phyloP scores from a whole-genome alignment of 805 yeast genomes.

The Yarrowia bubula region DNA sequence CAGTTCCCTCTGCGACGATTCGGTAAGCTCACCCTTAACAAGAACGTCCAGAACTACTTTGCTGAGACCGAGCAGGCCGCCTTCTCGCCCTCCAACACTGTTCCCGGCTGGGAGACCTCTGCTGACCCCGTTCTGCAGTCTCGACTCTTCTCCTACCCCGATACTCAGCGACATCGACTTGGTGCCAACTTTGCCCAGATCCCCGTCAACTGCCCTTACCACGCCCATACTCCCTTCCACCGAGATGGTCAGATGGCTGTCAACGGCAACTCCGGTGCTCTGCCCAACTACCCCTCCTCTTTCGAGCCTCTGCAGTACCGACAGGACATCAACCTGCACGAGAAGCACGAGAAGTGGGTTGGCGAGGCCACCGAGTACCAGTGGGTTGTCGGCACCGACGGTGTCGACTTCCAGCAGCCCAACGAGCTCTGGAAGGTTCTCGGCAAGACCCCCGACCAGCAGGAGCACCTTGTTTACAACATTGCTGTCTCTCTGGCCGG shows the following conservation, averaged over 20 bases:
- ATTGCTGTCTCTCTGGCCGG: slow-evolving; percentile 65
- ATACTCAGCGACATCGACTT: slow-evolving; percentile 74
- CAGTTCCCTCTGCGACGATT: slow-evolving; percentile 55
- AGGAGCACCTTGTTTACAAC: slow-evolving; percentile 77
- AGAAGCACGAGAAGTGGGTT: slow-evolving; percentile 74
- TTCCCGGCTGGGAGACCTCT: slow-evolving; percentile 72
- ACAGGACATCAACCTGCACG: slow-evolving; percentile 34
- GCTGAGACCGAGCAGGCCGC: slow-evolving; percentile 57
- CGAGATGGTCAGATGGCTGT: slow-evolving; percentile 63
- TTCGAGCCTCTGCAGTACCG: slow-evolving; percentile 40
- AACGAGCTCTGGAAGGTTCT: slow-evolving; percentile 73
- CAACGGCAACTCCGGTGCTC: slow-evolving; percentile 48
- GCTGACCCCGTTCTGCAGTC: slow-evolving; percentile 78
- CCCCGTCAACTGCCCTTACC: slow-evolving; percentile 65
- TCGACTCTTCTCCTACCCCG: slow-evolving; percentile 71
- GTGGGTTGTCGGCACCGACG: slow-evolving; percentile 69
- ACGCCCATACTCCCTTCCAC: slow-evolving; percentile 45
- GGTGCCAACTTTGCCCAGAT: slow-evolving; percentile 66
- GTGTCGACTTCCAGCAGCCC: slow-evolving; percentile 75
- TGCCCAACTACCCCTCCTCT: slow-evolving; percentile 54
- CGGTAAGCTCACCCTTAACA: slow-evolving; percentile 55
- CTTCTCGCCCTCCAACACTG: slow-evolving; percentile 69
- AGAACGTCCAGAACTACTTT: slow-evolving; percentile 56
- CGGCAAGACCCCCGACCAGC: slow-evolving; percentile 77
- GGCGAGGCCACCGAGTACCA: slow-evolving; percentile 84